These are phyloP conservation scores for Chlamydomonas sp. DNA, from an alignment of 139 green algal species.

Conservation along the genomic window DNA sequence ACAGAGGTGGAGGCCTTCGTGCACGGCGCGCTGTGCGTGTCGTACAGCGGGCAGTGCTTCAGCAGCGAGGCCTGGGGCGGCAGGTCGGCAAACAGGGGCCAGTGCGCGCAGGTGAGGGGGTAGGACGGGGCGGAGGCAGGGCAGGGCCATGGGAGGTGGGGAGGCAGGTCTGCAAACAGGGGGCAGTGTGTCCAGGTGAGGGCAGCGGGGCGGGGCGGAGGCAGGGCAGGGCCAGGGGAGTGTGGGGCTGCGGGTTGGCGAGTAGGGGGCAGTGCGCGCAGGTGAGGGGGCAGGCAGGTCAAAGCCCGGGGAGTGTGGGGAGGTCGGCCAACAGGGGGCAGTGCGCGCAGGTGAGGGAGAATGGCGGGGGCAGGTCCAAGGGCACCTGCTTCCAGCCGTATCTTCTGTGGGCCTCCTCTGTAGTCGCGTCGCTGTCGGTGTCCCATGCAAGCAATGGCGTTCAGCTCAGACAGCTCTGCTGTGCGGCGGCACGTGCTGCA, in stretches of 20 bases:
- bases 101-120: slow-evolving; percentile 69
- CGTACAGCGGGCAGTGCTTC: slow-evolving; percentile 85
- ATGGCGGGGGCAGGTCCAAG: too few species aligned
- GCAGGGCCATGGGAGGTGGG: slow-evolving; percentile 51
- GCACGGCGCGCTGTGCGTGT: slow-evolving; percentile 89
- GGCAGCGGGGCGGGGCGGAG: background rate
- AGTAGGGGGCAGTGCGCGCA: slow-evolving; percentile 88
- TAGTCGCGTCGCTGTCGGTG: too few species aligned
- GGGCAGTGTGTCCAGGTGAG: slow-evolving; percentile 75
- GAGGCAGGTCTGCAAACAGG: slow-evolving; percentile 80
- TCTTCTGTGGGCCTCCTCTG: too few species aligned
- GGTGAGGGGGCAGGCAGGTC: background rate
- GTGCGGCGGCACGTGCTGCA: too few species aligned
- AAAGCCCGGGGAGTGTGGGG: slow-evolving; percentile 33
- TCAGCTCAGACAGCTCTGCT: too few species aligned
- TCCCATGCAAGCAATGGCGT: too few species aligned
- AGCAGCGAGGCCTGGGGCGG: slow-evolving; percentile 85
- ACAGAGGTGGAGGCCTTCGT: slow-evolving; percentile 88
- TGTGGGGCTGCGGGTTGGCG: slow-evolving; percentile 66
- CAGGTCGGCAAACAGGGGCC: slow-evolving; percentile 84
- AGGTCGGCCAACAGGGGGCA: slow-evolving; percentile 88
- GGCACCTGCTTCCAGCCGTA: too few species aligned
- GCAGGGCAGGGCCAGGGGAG: too few species aligned
- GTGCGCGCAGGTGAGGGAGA: slow-evolving; percentile 61
- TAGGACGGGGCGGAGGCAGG: too few species aligned